A percentile compares a stretch with the other conserved stretches of the same genome.
Conservation (phyloP, 202 grass and related monocot genomes). For the Hordeum pubiflorum region DNA sequence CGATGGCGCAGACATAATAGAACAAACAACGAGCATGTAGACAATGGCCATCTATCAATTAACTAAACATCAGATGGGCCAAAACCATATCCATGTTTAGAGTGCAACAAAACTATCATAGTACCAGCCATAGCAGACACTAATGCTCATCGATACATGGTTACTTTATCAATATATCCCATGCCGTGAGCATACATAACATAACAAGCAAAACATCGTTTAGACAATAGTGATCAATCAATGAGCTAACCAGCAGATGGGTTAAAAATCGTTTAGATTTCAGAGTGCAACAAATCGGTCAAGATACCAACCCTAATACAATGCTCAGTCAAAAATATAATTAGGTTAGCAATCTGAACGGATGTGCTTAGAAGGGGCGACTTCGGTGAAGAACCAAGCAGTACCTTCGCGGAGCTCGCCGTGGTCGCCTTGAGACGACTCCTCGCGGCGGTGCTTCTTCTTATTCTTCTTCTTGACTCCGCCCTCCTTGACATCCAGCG, state of each 20-base stretch:
- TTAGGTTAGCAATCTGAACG: background rate
- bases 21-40: background rate
- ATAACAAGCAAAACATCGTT: background rate
- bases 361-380: background rate
- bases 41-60: background rate
- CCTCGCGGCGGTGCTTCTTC: conserved; percentile 40
- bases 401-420: conserved; percentile 51
- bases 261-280: background rate
- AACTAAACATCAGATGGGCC: background rate
- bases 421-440: conserved; percentile 36
- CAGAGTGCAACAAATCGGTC: background rate
- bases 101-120: background rate
- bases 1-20: background rate
- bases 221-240: background rate
- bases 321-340: background rate
- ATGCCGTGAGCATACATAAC: background rate
- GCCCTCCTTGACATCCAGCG: conserved; percentile 77
- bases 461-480: conserved; percentile 86
- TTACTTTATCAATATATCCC: background rate
- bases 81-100: background rate
- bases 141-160: background rate
- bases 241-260: background rate
- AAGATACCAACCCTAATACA: background rate
- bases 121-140: background rate
- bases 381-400: background rate